These are phyloP conservation scores for Rhodotorula sp. DNA, from an alignment of 1,284 basidiomycete genomes.

Conservation along the genomic window DNA sequence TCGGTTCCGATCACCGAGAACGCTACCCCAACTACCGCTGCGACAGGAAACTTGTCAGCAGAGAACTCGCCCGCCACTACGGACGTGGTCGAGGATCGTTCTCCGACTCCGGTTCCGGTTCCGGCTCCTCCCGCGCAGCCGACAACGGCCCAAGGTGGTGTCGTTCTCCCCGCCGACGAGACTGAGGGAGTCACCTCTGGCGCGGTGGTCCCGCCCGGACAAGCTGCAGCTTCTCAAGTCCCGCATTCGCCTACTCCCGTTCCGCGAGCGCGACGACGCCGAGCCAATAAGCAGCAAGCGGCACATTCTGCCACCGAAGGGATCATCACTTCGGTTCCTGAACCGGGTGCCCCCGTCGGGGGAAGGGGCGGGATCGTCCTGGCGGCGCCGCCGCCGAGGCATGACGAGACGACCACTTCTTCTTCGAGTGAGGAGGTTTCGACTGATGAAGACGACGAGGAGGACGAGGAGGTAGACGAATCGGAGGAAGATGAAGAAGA, in stretches of 20 bases:
- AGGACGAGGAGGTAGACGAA: slow-evolving; percentile 45
- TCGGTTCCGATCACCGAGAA: not conserved
- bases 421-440: slow-evolving; percentile 48
- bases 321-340: slow-evolving; percentile 40
- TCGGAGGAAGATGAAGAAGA: slow-evolving; percentile 52
- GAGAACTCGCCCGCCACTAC: slow-evolving; percentile 3
- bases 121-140: slow-evolving; percentile 8
- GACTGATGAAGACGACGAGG: slow-evolving; percentile 48
- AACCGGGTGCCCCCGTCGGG: slow-evolving; percentile 27
- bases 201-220: slow-evolving; percentile 68
- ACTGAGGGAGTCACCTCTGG: slow-evolving; percentile 66
- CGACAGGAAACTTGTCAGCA: not conserved
- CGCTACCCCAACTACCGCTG: slow-evolving; percentile 9
- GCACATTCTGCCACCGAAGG: slow-evolving; percentile 25
- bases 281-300: slow-evolving; percentile 50
- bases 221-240: slow-evolving; percentile 36
- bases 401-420: not conserved
- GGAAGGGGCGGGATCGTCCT: slow-evolving; percentile 10
- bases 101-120: not conserved
- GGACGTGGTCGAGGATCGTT: slow-evolving; percentile 1
- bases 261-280: slow-evolving; percentile 4
- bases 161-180: slow-evolving; percentile 52
- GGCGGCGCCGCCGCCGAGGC: not conserved
- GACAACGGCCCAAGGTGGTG: slow-evolving; percentile 41
- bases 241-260: slow-evolving; percentile 1